phyloP scores from a whole-genome alignment of 1,139 yeast species.

The Suhomyces chickasaworum region DNA sequence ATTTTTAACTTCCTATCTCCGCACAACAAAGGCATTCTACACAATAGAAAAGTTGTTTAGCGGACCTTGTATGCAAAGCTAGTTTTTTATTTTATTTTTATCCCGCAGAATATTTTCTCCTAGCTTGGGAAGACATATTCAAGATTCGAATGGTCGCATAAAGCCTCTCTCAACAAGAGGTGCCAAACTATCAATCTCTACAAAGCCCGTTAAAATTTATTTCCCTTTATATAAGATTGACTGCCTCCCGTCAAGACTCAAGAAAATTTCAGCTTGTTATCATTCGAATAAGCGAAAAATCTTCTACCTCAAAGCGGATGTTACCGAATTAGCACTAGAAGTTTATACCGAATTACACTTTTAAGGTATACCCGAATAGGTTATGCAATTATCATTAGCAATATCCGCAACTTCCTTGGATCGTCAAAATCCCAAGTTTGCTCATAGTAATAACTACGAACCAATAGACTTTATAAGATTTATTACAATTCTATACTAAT shows the following conservation, averaged over 20 bases:
- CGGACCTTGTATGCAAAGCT: not conserved
- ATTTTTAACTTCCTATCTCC: not conserved
- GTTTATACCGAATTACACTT: not conserved
- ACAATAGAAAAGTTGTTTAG: not conserved
- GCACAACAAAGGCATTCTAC: not conserved
- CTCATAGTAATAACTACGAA: too few species aligned
- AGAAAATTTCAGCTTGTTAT: too few species aligned
- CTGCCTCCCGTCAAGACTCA: too few species aligned
- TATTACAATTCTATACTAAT: conserved; percentile 2
- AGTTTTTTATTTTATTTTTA: not conserved
- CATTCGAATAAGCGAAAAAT: too few species aligned
- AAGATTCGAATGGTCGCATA: conserved; percentile 5
- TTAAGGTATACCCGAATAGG: not conserved
- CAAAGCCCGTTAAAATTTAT: not conserved
- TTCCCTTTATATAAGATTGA: not conserved
- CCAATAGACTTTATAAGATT: not conserved
- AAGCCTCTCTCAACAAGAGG: conserved; percentile 1
- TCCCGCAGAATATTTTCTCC: not conserved
- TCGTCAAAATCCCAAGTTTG: too few species aligned
- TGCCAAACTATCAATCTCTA: conserved; percentile 1
- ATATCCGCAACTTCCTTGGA: too few species aligned
- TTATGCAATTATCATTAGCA: too few species aligned
- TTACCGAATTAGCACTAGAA: not conserved
- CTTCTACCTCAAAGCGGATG: too few species aligned
- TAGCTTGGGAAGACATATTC: not conserved